Evolutionary conservation across 768 basidiomycete genomes (phyloP).

Genomic region (Clitopilus passeckerianus): DNA sequence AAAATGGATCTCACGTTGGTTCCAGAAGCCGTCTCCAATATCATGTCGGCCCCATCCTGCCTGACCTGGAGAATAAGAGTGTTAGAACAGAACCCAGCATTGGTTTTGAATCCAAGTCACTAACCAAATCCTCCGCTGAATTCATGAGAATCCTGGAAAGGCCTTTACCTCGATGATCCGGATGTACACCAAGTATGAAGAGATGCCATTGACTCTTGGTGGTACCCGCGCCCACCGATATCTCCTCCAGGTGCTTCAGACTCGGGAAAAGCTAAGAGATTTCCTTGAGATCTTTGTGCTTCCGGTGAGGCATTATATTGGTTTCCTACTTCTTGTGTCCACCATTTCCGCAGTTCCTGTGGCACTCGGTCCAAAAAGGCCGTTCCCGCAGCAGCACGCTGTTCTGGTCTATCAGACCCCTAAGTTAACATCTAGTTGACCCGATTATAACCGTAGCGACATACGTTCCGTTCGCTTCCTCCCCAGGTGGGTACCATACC

Average conservation of each 20-base stretch:
- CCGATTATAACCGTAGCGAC: neutral
- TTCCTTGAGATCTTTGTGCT: neutral
- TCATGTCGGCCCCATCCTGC: neutral
- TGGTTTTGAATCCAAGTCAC: neutral
- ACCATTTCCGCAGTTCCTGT: slow-evolving; percentile 16
- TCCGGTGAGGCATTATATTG: neutral
- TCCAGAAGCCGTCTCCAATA: neutral
- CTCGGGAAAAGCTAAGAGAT: neutral
- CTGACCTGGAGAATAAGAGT: neutral
- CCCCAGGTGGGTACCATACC: slow-evolving; percentile 15
- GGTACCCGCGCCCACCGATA: neutral
- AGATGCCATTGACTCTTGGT: neutral
- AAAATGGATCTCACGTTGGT: neutral
- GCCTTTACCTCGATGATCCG: neutral
- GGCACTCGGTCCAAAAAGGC: slow-evolving; percentile 15
- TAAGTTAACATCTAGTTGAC: too few relatives aligned
- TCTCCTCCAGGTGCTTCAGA: neutral
- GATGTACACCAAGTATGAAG: neutral
- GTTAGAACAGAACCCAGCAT: neutral
- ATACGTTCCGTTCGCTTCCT: slow-evolving; percentile 6
- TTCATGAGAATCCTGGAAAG: neutral
- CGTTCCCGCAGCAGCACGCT: slow-evolving; percentile 24
- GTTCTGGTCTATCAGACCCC: slow-evolving; percentile 4
- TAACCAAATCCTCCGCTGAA: neutral
- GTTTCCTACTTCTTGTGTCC: slow-evolving; percentile 18